These are phyloP conservation scores for Tetracladium marchalianum DNA, from an alignment of 495 filamentous ascomycete species.

Conservation along the genomic window DNA sequence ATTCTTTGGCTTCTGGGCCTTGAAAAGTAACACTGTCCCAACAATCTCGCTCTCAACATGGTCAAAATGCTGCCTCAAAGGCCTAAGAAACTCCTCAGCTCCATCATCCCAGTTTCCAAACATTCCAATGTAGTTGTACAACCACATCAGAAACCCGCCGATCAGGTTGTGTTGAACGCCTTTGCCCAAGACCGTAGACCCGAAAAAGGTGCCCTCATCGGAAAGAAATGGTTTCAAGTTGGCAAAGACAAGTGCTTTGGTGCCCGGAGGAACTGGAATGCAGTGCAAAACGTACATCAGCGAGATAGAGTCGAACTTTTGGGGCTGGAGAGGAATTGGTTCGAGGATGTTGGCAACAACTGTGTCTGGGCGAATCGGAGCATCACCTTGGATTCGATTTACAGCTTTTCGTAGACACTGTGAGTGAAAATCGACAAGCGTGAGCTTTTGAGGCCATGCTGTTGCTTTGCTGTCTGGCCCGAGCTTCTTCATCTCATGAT, in stretches of 20 bases:
- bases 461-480: too few species aligned
- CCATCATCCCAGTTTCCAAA: slow-evolving; percentile 1
- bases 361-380: not conserved
- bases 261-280: not conserved
- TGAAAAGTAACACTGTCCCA: not conserved
- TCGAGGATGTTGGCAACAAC: too few species aligned
- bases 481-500: too few species aligned
- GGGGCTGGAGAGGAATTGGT: too few species aligned
- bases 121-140: not conserved
- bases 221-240: not conserved
- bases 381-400: too few species aligned
- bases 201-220: not conserved
- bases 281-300: slow-evolving; percentile 2
- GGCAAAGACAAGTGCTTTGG: not conserved
- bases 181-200: not conserved
- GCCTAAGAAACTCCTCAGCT: not conserved
- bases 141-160: not conserved
- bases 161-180: not conserved
- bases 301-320: slow-evolving; percentile 4
- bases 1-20: not conserved
- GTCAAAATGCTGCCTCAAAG: not conserved
- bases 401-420: too few species aligned
- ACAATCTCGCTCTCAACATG: not conserved
- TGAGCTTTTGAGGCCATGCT: not conserved
- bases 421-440: too few species aligned